These are phyloP conservation scores for Trichophyton simii DNA, from an alignment of 2,329 filamentous ascomycete species.

Conservation along the genomic window DNA sequence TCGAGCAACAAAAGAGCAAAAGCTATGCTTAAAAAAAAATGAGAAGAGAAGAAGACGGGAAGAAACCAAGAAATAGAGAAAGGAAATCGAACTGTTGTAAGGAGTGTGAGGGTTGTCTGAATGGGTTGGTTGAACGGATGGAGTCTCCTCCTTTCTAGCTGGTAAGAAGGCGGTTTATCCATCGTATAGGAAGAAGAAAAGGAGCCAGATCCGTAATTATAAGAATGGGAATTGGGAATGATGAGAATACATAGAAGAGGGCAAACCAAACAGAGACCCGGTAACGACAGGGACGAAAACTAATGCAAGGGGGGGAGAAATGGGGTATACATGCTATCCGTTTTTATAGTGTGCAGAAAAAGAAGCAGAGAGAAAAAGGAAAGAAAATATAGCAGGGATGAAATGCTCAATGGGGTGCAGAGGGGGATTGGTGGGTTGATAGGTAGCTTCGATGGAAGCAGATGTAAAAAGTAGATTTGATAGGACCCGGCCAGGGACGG, in stretches of 20 bases:
- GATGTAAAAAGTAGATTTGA: not conserved
- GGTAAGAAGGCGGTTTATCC: not conserved
- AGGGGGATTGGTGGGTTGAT: not conserved
- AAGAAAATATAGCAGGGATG: too few relatives aligned
- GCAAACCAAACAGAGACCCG: constrained; percentile 1
- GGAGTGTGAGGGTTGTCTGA: not conserved
- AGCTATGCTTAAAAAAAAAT: not conserved
- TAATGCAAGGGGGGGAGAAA: not conserved
- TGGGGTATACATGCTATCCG: constrained; percentile 5
- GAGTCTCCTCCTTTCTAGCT: not conserved
- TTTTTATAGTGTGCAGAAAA: constrained; percentile 2
- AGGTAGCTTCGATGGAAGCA: not conserved
- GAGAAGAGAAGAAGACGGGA: not conserved
- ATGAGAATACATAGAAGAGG: not conserved
- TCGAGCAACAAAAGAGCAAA: not conserved
- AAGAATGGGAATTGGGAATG: not conserved
- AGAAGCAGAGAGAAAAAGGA: not conserved
- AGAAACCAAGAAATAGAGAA: not conserved
- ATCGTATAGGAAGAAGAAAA: not conserved
- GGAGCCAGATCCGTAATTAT: not conserved
- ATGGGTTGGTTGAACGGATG: not conserved
- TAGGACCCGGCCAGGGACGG: not conserved
- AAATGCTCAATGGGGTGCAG: not conserved
- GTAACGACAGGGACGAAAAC: constrained; percentile 3
- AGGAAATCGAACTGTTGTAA: not conserved